A percentile compares a stretch with the other conserved stretches of the same genome.
Conservation (phyloP, 164 flowering plant species). For the Protea cynaroides region DNA sequence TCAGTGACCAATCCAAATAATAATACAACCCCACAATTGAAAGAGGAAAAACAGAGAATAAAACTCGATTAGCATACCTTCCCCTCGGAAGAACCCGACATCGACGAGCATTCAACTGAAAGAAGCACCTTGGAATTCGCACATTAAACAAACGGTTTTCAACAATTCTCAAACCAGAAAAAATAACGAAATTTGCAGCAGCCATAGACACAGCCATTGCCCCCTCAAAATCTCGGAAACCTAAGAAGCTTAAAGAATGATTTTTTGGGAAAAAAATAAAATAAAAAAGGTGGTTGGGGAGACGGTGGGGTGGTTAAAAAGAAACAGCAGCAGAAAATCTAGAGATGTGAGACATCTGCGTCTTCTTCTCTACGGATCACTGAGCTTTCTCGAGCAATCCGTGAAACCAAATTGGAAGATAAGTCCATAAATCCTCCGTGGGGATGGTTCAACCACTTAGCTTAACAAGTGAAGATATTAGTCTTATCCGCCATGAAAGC, state of each 20-base stretch:
- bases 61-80: slow-evolving; percentile 15
- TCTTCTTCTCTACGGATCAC: background rate
- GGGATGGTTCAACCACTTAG: slow-evolving; percentile 2
- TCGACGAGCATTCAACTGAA: background rate
- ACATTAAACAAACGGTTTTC: slow-evolving; percentile 9
- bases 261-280: no score
- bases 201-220: slow-evolving; percentile 20
- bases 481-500: slow-evolving; percentile 16
- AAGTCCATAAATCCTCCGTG: background rate
- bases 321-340: background rate
- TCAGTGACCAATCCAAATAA: background rate
- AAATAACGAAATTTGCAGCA: slow-evolving; percentile 14
- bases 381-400: background rate
- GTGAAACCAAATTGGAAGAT: slow-evolving; percentile 2
- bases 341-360: background rate
- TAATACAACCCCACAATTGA: background rate
- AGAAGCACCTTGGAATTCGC: slow-evolving; percentile 7
- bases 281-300: no score
- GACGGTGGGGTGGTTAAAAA: no score
- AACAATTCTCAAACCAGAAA: slow-evolving; percentile 11
- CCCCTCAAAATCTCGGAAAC: background rate
- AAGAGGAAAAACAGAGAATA: background rate
- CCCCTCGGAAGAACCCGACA: slow-evolving; percentile 7
- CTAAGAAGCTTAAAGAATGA: background rate
- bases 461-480: background rate